phyloP scores from a whole-genome alignment of 371 early-diverging fungal genomes.

The Ordospora pajunii region DNA sequence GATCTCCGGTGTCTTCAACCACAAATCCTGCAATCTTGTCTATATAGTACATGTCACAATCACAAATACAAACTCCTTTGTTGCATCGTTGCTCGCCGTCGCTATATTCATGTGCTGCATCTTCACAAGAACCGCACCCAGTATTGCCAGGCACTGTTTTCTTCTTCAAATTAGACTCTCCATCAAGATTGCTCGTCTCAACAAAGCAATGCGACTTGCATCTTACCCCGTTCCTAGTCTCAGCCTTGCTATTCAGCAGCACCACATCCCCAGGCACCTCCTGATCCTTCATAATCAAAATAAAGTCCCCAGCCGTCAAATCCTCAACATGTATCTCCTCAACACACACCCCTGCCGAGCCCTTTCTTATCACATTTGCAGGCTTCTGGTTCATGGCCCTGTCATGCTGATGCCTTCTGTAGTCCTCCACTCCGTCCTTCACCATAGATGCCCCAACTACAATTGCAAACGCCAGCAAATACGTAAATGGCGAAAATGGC shows the following conservation, averaged over 20 bases:
- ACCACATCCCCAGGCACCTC: conserved; percentile 65
- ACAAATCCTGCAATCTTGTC: background rate
- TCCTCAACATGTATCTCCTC: conserved; percentile 50
- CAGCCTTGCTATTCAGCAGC: conserved; percentile 59
- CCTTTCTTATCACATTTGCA: background rate
- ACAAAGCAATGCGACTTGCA: conserved; percentile 71
- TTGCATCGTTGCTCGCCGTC: background rate
- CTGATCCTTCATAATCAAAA: conserved; percentile 62
- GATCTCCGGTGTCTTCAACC: conserved; percentile 37
- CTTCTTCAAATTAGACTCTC: conserved; percentile 80
- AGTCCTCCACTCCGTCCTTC: conserved; percentile 85
- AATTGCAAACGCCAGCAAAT: conserved; percentile 66
- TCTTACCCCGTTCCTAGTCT: conserved; percentile 20
- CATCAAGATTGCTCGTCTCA: conserved; percentile 87
- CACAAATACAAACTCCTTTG: background rate
- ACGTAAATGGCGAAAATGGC: conserved; percentile 59
- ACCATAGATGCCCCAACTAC: conserved; percentile 72
- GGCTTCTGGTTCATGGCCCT: conserved; percentile 69
- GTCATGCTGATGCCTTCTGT: conserved; percentile 76
- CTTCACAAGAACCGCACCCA: background rate
- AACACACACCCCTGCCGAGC: background rate
- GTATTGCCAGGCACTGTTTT: conserved; percentile 11
- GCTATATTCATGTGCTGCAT: background rate
- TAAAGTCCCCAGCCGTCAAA: conserved; percentile 63
- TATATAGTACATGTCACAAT: conserved; percentile 20